Base-by-base conservation (phyloP, 1,139 yeast species). In the Suhomyces ambrosiae region DNA sequence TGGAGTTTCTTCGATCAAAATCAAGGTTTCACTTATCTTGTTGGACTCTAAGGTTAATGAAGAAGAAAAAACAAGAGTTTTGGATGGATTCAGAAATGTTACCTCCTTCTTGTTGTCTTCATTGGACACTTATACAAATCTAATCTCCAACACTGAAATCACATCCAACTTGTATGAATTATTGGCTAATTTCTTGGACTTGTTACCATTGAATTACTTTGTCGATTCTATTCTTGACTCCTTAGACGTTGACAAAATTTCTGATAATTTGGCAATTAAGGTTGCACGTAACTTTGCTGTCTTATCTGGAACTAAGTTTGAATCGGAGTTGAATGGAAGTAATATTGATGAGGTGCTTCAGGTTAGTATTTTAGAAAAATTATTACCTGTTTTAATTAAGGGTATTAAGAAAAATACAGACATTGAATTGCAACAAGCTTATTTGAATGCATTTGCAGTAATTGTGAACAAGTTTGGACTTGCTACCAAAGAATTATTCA, bases 171-270 rank as follows among this genome's bases (percentile, higher is more conserved):
- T 69, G 46, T 68, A 67, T 47, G 71, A 66, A 18, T 63, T 86
- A 35, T 68, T 90, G 48, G 77, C 80, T 30, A 76, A 76, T 47
- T 65, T 83, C 46, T 65, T 90, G 47, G 80, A 80, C 42, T 68
- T 88, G 45, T 68, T 90, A 40, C 97, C 97, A 19, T 76, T 89
- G 48, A 74, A 73, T 41, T 76, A 80, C 48, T 89, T 87, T 55
- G 82, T 86, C 26, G 69, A 73, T 19, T 79, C 95, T 2, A 73
- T 85, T 21, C 58, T 76, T n/a, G 75, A 74, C 17, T 69, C 86
- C 9, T 65, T 82, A 41, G 72, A 73, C 26, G 65, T 78, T 23
- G 69, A 70, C 30, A 68, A 70, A 39, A 56, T 69, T 25, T 47
- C 60, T 5, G 72, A 65, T 44, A 44, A 58, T 2, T 50, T 63